Conservation (phyloP, 805 yeast species). For the Jamesozyma lodderae region DNA sequence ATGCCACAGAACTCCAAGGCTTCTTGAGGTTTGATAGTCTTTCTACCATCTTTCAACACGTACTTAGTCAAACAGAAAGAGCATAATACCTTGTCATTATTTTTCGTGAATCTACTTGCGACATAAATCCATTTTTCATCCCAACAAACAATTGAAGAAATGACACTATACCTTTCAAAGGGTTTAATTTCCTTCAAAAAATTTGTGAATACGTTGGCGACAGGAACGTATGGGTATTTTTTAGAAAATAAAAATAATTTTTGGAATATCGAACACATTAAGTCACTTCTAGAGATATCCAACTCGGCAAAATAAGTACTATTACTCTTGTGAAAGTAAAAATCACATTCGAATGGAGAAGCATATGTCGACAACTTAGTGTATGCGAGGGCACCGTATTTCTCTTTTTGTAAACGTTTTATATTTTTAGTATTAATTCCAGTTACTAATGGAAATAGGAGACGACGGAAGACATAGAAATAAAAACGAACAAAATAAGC, state of each 20-base stretch:
- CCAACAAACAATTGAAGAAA: slow-evolving; percentile 66
- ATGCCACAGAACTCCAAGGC: slow-evolving; percentile 50
- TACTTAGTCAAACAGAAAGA: slow-evolving; percentile 67
- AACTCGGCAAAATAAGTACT: slow-evolving; percentile 76
- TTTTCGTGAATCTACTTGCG: slow-evolving; percentile 48
- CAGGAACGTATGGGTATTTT: slow-evolving; percentile 55
- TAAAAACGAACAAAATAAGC: slow-evolving; percentile 61
- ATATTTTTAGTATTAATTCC: slow-evolving; percentile 17
- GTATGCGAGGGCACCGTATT: slow-evolving; percentile 34
- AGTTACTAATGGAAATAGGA: slow-evolving; percentile 33
- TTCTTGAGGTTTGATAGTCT: slow-evolving; percentile 60
- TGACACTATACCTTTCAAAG: slow-evolving; percentile 47
- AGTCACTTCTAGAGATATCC: slow-evolving; percentile 66
- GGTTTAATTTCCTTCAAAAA: slow-evolving; percentile 70
- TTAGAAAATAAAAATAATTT: slow-evolving; percentile 41
- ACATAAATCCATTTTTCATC: slow-evolving; percentile 80
- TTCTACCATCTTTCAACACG: slow-evolving; percentile 70
- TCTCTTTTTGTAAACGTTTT: slow-evolving; percentile 12
- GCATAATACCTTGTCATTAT: slow-evolving; percentile 33
- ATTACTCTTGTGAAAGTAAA: slow-evolving; percentile 80
- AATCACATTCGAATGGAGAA: slow-evolving; percentile 74
- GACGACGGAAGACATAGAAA: slow-evolving; percentile 33
- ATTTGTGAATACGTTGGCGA: slow-evolving; percentile 59
- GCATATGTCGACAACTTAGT: slow-evolving; percentile 43
- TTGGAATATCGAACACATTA: slow-evolving; percentile 50